phyloP scores from a whole-genome alignment of 768 basidiomycete species.

The Hypholoma fasciculare region DNA sequence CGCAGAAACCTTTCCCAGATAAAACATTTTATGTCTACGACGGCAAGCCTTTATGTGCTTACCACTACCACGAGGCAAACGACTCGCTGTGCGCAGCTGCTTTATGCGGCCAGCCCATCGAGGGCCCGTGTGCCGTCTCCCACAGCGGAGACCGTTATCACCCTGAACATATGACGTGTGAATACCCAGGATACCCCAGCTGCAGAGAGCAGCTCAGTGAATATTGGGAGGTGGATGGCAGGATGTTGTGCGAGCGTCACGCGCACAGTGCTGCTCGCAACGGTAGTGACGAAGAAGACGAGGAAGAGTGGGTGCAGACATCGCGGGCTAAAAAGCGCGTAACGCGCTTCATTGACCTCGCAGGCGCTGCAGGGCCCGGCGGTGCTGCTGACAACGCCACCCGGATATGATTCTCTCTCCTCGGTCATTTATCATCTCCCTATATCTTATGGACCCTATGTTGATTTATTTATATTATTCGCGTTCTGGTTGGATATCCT shows the following conservation, averaged over 20 bases:
- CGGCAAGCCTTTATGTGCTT: constrained; percentile 87
- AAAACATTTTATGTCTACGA: constrained; percentile 90
- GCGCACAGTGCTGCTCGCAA: constrained; percentile 34
- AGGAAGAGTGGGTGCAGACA: constrained; percentile 34
- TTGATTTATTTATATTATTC: constrained; percentile 7
- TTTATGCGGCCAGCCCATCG: constrained; percentile 84
- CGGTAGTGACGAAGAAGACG: constrained; percentile 23
- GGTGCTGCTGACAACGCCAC: constrained; percentile 5
- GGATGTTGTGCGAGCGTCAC: constrained; percentile 87
- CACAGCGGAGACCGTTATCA: constrained; percentile 82
- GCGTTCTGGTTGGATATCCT: background rate
- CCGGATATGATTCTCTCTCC: background rate
- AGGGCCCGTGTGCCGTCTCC: constrained; percentile 90
- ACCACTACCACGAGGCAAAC: constrained; percentile 93
- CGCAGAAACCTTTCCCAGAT: constrained; percentile 86
- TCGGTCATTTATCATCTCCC: background rate
- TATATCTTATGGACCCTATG: background rate
- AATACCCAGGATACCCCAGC: constrained; percentile 49
- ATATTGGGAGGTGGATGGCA: constrained; percentile 88
- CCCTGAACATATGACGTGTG: constrained; percentile 86
- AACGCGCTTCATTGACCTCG: constrained; percentile 80
- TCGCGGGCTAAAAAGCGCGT: constrained; percentile 71
- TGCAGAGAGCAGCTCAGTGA: constrained; percentile 67
- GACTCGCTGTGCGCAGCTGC: constrained; percentile 82
- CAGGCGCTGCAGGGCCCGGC: constrained; percentile 19